A percentile compares a stretch with the other conserved stretches of the same genome.
phyloP scores from a whole-genome alignment of 2,329 filamentous ascomycete species.

The Stromatinia cepivora region DNA sequence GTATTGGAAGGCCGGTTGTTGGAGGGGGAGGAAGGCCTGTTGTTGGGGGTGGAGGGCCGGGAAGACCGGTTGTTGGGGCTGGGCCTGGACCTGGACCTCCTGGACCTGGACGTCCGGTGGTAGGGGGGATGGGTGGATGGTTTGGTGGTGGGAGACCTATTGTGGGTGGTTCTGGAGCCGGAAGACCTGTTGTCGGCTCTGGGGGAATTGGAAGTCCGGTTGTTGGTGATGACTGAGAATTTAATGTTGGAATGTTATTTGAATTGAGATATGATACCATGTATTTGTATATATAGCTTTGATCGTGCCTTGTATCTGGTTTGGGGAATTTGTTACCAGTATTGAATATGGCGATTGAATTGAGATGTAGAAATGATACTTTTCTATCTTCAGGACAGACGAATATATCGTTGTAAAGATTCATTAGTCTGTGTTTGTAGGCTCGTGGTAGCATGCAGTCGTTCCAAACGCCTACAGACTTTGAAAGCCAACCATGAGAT shows the following conservation, averaged over 20 bases:
- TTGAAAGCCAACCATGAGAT: background rate
- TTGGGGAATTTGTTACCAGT: background rate
- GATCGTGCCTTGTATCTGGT: background rate
- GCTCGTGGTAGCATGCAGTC: background rate
- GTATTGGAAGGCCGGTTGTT: background rate
- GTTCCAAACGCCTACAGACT: background rate
- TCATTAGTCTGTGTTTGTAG: background rate
- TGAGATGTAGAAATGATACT: background rate
- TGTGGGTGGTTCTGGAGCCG: background rate
- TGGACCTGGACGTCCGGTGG: background rate
- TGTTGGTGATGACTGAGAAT: conserved; percentile 1
- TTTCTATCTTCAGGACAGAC: background rate
- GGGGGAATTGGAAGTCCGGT: background rate
- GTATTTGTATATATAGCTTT: background rate
- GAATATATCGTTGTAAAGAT: background rate
- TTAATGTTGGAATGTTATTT: background rate
- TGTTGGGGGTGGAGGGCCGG: background rate
- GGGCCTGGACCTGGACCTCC: background rate
- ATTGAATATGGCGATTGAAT: background rate
- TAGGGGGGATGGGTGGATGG: conserved; percentile 7
- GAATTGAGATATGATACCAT: background rate
- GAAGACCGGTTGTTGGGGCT: background rate
- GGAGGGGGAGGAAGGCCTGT: background rate
- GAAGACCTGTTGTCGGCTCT: background rate
- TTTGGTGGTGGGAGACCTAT: conserved; percentile 5